Evolutionary conservation across 23 red algal genomes (phyloP).

Genomic region (Gracilaria gracilis): DNA sequence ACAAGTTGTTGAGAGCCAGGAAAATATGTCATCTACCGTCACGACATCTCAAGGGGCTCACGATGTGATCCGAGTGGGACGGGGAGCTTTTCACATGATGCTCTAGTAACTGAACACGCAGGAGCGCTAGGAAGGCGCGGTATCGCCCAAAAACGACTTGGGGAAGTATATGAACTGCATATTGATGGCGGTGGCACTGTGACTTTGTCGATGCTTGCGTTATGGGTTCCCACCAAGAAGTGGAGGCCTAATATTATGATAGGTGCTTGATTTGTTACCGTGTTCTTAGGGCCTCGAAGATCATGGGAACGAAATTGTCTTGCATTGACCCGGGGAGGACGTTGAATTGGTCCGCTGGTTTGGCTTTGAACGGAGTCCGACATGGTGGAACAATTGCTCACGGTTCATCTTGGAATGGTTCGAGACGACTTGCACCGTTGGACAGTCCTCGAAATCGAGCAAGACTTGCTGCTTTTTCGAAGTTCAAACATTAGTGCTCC

Average conservation of each 20-base stretch:
- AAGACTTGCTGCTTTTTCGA: too few species aligned
- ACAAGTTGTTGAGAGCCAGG: too few species aligned
- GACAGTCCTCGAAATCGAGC: too few species aligned
- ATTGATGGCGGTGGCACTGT: conserved; percentile 75
- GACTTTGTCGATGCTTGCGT: conserved; percentile 71
- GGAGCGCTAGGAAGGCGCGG: conserved; percentile 24
- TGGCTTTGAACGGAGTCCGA: conserved; percentile 79
- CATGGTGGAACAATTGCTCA: conserved; percentile 59
- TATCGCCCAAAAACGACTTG: conserved; percentile 64
- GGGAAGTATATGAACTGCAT: conserved; percentile 77
- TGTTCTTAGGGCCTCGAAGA: conserved; percentile 61
- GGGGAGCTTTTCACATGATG: too few species aligned
- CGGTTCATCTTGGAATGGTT: conserved; percentile 38
- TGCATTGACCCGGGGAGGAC: conserved; percentile 84
- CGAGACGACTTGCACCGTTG: too few species aligned
- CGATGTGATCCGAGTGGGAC: too few species aligned
- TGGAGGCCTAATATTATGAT: conserved; percentile 72
- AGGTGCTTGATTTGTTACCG: conserved; percentile 85
- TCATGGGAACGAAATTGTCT: conserved; percentile 73
- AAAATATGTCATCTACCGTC: too few species aligned
- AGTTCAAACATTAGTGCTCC: too few species aligned
- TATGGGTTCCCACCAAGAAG: conserved; percentile 97
- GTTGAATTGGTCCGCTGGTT: conserved; percentile 78
- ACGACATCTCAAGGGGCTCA: too few species aligned
- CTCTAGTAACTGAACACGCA: too few species aligned